Evolutionary conservation across 1,284 basidiomycete species (phyloP), one percentile per base, ranked within the genome.

Genomic region (Rhodotorula glutinis): DNA sequence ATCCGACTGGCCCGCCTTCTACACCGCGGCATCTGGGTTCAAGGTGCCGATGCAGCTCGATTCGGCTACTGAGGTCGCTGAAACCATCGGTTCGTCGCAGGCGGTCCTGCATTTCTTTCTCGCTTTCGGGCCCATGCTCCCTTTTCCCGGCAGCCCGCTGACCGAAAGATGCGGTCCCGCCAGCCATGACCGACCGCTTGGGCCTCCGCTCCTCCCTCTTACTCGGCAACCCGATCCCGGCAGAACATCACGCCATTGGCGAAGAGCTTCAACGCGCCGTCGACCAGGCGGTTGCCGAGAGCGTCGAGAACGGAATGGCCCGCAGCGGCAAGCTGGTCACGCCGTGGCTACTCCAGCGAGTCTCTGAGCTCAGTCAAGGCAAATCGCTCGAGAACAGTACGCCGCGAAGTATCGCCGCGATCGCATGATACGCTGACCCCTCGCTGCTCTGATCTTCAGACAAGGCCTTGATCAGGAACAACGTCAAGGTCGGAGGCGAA

Each of bases 1-100:
- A 44, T 82, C 84, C 27, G 88, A 92, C 71, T 98, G 98, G 75
- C 95, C 96, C 3, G 93, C 93, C 0, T 99, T 99, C 81, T 99
- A 95, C 78, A 86, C 87, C 23, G 87, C 90, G 17, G 81, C 81
- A 59, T 94, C 91, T 71, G 94, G 94, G 0, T 87, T 88, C 76
- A 82, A 89, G 81, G 62, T 65, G 7, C 65, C 66, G 7, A 65
- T 73, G 66, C 58, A 82, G 61, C 81, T 88, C 5, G 79, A 83
- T 57, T 82, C 86, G 66, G 86, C 90, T 0, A 62, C 74, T 10
- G 79, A 83, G 25, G 90, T 88, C 14, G 91, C 91, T 0, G 80
- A 81, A 29, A 81, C 92, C 27, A 83, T 94, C 52, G 80, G 91
- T 91, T 73, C 73, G 86, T 78, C 46, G 23, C 3, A 29, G 19